phyloP scores from a whole-genome alignment of 257 asterid species.

The Jacaranda copaia region DNA sequence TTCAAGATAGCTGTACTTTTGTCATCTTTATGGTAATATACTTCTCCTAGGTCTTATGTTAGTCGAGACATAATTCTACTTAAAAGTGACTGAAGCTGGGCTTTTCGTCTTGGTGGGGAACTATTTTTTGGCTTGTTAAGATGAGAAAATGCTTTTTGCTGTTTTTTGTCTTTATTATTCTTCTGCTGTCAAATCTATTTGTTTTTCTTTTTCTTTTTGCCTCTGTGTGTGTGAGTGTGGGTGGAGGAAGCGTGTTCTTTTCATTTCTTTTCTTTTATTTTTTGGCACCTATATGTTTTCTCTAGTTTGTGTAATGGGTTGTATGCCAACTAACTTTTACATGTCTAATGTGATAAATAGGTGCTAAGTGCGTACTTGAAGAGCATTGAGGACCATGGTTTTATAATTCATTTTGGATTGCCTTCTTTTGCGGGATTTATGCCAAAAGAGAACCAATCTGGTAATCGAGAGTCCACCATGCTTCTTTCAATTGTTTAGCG shows the following conservation, averaged over 20 bases:
- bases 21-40: background rate
- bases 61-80: conserved; percentile 3
- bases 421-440: conserved; percentile 80
- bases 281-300: background rate
- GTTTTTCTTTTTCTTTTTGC: background rate
- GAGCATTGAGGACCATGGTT: conserved; percentile 98
- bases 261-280: background rate
- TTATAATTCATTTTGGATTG: conserved; percentile 80
- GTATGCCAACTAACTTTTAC: conserved; percentile 14
- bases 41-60: background rate
- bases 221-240: background rate
- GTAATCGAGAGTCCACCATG: conserved; percentile 47
- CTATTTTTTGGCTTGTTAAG: background rate
- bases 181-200: background rate
- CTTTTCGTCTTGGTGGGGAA: background rate
- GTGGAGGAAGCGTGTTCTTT: conserved; percentile 12
- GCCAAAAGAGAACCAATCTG: conserved; percentile 64
- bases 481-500: conserved; percentile 20
- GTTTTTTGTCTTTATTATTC: background rate
- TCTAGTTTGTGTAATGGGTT: conserved; percentile 25
- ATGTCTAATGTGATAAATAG: conserved; percentile 50
- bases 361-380: conserved; percentile 84
- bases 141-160: background rate
- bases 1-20: background rate
- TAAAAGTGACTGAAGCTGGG: background rate